Percentiles rank a stretch among this genome's conserved stretches.
Evolutionary conservation across 768 basidiomycete species (phyloP).

Genomic region (Lanmaoa pseudosensibilis): DNA sequence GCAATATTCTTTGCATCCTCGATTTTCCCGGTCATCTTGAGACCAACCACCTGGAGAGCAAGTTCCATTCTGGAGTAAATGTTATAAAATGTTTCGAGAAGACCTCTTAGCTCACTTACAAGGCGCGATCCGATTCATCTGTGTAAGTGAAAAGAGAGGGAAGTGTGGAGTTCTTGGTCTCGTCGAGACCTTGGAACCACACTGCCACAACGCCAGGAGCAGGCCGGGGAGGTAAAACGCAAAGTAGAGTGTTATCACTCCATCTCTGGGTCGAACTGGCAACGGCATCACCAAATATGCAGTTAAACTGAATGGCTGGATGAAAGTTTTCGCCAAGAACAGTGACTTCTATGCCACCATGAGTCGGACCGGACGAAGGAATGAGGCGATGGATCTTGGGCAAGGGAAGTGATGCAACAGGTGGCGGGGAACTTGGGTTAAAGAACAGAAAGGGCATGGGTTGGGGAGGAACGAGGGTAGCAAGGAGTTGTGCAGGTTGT

Average conservation of each 20-base stretch:
- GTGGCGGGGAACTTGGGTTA: slow-evolving; percentile 48
- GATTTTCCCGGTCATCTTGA: slow-evolving; percentile 95
- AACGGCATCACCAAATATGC: slow-evolving; percentile 80
- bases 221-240: slow-evolving; percentile 81
- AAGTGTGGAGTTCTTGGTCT: slow-evolving; percentile 52
- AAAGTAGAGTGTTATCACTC: slow-evolving; percentile 92
- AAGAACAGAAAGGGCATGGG: slow-evolving; percentile 64
- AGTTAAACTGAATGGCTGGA: slow-evolving; percentile 64
- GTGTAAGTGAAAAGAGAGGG: slow-evolving; percentile 84
- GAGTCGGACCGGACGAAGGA: slow-evolving; percentile 80
- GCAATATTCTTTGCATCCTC: slow-evolving; percentile 93
- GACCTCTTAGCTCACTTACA: slow-evolving; percentile 52
- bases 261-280: slow-evolving; percentile 87
- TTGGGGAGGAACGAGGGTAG: slow-evolving; percentile 34
- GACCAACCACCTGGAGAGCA: slow-evolving; percentile 89
- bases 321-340: slow-evolving; percentile 91
- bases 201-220: slow-evolving; percentile 86
- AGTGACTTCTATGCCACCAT: slow-evolving; percentile 94
- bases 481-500: slow-evolving; percentile 22
- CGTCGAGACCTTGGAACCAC: slow-evolving; percentile 77
- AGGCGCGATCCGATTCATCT: slow-evolving; percentile 83
- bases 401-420: slow-evolving; percentile 48
- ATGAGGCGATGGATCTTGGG: slow-evolving; percentile 86
- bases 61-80: slow-evolving; percentile 77
- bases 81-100: slow-evolving; percentile 13